Conservation (phyloP, 1,139 yeast species). For the Protomyces macrosporus region DNA sequence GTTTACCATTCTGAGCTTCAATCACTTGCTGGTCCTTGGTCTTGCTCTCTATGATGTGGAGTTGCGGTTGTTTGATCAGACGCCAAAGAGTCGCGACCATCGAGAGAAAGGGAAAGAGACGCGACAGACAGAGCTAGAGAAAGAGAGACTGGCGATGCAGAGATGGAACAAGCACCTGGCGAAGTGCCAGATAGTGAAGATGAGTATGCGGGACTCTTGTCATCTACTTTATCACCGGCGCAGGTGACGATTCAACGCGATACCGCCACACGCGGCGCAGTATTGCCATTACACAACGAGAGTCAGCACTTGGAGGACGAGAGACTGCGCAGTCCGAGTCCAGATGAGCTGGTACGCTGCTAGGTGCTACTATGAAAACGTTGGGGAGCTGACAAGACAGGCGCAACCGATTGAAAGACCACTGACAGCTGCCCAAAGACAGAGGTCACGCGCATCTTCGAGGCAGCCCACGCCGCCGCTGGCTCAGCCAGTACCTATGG, state of each 20-base stretch:
- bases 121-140: background rate
- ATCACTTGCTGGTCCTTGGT: background rate
- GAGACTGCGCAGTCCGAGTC: conserved; percentile 12
- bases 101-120: background rate
- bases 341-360: conserved; percentile 13
- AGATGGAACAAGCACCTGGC: conserved; percentile 2
- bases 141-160: background rate
- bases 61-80: background rate
- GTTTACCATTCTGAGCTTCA: background rate
- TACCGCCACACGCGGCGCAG: background rate
- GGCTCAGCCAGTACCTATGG: too few species aligned
- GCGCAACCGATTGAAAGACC: background rate
- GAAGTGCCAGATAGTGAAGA: conserved; percentile 18
- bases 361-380: background rate
- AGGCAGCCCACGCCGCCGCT: background rate
- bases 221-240: too few species aligned
- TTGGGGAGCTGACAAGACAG: background rate
- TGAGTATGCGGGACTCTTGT: background rate
- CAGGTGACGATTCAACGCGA: too few species aligned
- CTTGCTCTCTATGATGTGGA: background rate
- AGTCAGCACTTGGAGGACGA: background rate
- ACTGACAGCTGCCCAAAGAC: background rate
- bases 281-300: background rate
- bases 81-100: background rate
- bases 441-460: background rate